Percentiles rank a stretch among this genome's conserved stretches.
Conservation (phyloP, 2,329 filamentous ascomycete species). For the Cladosporium velox region DNA sequence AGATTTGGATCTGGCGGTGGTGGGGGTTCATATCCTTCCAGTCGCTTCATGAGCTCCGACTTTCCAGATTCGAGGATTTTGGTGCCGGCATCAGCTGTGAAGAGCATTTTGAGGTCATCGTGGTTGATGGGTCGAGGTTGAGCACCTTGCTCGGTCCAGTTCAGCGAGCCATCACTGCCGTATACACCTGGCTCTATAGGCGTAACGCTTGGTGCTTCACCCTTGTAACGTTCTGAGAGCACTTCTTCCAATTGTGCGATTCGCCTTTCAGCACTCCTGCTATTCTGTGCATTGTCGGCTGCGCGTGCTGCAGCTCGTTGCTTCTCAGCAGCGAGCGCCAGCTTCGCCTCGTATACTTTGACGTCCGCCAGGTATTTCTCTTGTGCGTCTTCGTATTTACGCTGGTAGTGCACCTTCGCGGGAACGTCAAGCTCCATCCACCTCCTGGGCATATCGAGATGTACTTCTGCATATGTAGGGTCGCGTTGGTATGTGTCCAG, state of each 20-base stretch:
- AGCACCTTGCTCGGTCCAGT: conserved; percentile 15
- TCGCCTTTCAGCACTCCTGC: conserved; percentile 30
- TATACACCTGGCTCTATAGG: conserved; percentile 30
- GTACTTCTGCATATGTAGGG: conserved; percentile 33
- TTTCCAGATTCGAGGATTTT: conserved; percentile 54
- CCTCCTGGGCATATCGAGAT: conserved; percentile 33
- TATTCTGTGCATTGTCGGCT: conserved; percentile 26
- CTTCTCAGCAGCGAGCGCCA: conserved; percentile 29
- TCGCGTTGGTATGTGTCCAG: conserved; percentile 29
- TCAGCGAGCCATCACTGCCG: conserved; percentile 32
- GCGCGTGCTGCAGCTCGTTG: conserved; percentile 29
- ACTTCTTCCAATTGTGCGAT: conserved; percentile 36
- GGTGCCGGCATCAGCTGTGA: conserved; percentile 50
- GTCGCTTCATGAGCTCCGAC: conserved; percentile 53
- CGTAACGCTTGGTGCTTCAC: conserved; percentile 28
- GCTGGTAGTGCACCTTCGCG: conserved; percentile 33
- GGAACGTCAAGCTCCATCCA: conserved; percentile 32
- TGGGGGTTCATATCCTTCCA: conserved; percentile 47
- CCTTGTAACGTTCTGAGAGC: conserved; percentile 31
- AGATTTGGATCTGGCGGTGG: conserved; percentile 24
- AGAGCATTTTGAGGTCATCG: conserved; percentile 53
- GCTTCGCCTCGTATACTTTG: conserved; percentile 35
- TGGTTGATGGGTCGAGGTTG: conserved; percentile 25
- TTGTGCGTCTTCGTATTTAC: conserved; percentile 31
- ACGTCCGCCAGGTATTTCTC: conserved; percentile 34